Evolutionary conservation across 2,329 filamentous ascomycete genomes (phyloP).

Genomic region (Juglanconis sp.): DNA sequence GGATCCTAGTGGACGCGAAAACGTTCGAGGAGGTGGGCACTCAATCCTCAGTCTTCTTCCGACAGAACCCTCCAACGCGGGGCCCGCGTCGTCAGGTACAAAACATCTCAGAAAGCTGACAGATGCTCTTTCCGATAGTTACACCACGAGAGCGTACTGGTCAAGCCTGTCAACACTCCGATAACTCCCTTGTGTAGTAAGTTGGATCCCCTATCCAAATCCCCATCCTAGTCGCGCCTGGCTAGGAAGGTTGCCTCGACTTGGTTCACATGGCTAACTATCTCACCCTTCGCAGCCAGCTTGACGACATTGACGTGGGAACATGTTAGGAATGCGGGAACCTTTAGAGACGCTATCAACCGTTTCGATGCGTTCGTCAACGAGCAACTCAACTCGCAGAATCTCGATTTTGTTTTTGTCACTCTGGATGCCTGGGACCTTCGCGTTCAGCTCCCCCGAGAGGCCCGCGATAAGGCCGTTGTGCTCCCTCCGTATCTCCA

Average conservation of each 20-base stretch:
- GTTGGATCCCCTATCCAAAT: slow-evolving; percentile 39
- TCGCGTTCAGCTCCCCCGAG: slow-evolving; percentile 92
- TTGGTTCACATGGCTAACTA: not conserved
- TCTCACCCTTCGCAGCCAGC: slow-evolving; percentile 61
- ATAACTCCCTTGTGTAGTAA: slow-evolving; percentile 98
- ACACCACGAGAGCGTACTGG: slow-evolving; percentile 90
- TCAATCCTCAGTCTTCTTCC: slow-evolving; percentile 3
- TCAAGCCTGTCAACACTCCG: slow-evolving; percentile 97
- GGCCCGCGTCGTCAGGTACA: no score
- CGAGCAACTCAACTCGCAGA: slow-evolving; percentile 85
- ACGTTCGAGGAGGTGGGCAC: slow-evolving; percentile 81
- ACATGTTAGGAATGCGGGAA: slow-evolving; percentile 94
- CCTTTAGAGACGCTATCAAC: slow-evolving; percentile 94
- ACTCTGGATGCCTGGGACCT: slow-evolving; percentile 98
- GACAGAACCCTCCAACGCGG: not conserved
- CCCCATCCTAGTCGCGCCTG: not conserved
- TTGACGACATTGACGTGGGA: slow-evolving; percentile 98
- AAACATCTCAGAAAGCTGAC: not conserved
- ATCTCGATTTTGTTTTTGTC: slow-evolving; percentile 96
- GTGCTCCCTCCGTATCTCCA: slow-evolving; percentile 95
- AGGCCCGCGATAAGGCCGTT: slow-evolving; percentile 96
- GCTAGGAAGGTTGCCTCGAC: no score
- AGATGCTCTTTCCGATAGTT: slow-evolving; percentile 54
- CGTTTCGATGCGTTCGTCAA: slow-evolving; percentile 91
- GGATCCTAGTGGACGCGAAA: slow-evolving; percentile 92